These are phyloP conservation scores for Cryphonectria naterciae DNA, from an alignment of 2,329 filamentous ascomycete genomes.

Conservation along the genomic window DNA sequence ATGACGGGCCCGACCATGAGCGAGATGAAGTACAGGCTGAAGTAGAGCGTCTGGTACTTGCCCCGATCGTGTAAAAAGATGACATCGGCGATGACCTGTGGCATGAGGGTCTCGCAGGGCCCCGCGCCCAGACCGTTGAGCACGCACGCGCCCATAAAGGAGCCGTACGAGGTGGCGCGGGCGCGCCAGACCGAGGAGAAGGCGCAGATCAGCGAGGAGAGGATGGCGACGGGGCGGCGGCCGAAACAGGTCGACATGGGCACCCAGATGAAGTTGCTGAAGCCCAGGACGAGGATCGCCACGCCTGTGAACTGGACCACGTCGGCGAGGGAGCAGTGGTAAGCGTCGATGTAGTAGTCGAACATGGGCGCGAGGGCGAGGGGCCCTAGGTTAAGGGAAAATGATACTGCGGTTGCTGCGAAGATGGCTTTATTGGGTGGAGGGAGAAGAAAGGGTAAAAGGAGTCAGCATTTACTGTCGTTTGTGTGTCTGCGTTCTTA, in stretches of 20 bases:
- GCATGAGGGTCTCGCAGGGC: slow-evolving; percentile 65
- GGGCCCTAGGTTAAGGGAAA: slow-evolving; percentile 46
- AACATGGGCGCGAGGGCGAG: slow-evolving; percentile 59
- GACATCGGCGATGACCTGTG: slow-evolving; percentile 66
- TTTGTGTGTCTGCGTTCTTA: background rate
- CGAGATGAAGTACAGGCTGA: slow-evolving; percentile 64
- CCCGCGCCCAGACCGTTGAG: slow-evolving; percentile 67
- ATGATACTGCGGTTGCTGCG: slow-evolving; percentile 44
- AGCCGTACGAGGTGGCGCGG: slow-evolving; percentile 58
- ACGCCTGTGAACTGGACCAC: slow-evolving; percentile 55
- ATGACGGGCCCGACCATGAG: slow-evolving; percentile 52
- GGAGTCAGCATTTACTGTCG: background rate
- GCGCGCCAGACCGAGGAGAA: slow-evolving; percentile 56
- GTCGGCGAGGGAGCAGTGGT: slow-evolving; percentile 54
- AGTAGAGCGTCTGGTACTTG: slow-evolving; percentile 58
- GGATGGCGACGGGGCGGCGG: slow-evolving; percentile 51
- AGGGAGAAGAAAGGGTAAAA: background rate
- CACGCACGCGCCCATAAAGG: slow-evolving; percentile 67
- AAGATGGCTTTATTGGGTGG: slow-evolving; percentile 33
- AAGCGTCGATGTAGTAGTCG: slow-evolving; percentile 58
- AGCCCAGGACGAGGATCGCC: slow-evolving; percentile 51
- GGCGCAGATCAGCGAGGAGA: slow-evolving; percentile 48
- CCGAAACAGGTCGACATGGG: slow-evolving; percentile 52
- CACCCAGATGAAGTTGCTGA: slow-evolving; percentile 59
- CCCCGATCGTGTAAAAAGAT: slow-evolving; percentile 69